These are phyloP conservation scores for Hymenoscyphus infarciens DNA, from an alignment of 2,329 filamentous ascomycete genomes.

Conservation along the genomic window DNA sequence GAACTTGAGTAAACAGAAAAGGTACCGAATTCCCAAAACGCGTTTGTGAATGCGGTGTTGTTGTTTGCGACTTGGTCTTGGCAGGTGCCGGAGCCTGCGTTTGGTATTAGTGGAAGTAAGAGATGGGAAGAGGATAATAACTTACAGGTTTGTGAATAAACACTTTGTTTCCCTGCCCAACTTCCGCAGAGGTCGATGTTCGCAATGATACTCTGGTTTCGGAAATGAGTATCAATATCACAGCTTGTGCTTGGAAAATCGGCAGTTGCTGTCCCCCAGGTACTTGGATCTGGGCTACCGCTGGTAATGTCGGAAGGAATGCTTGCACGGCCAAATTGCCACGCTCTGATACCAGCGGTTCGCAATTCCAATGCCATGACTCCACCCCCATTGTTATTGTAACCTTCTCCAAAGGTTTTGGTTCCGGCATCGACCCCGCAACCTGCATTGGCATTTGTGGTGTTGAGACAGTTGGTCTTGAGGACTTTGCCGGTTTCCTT, in stretches of 20 bases:
- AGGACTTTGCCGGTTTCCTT: conserved; percentile 14
- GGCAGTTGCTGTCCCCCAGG: conserved; percentile 45
- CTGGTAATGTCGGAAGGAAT: conserved; percentile 45
- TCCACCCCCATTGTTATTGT: conserved; percentile 49
- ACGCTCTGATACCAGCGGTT: conserved; percentile 44
- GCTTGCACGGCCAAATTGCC: conserved; percentile 45
- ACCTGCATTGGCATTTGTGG: conserved; percentile 40
- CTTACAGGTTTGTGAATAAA: conserved; percentile 29
- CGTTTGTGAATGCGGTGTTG: conserved; percentile 29
- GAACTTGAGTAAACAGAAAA: conserved; percentile 27
- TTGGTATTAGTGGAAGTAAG: conserved; percentile 2
- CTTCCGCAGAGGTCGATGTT: conserved; percentile 83
- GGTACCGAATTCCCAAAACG: conserved; percentile 33
- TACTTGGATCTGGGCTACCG: conserved; percentile 41
- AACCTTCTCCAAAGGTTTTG: conserved; percentile 47
- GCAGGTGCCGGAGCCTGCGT: conserved; percentile 23
- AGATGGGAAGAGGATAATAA: not conserved
- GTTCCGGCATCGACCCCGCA: conserved; percentile 42
- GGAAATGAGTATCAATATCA: conserved; percentile 67
- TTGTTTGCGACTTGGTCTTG: conserved; percentile 31
- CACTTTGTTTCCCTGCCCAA: conserved; percentile 66
- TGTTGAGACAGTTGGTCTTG: conserved; percentile 44
- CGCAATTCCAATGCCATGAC: conserved; percentile 49
- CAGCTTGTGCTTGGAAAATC: conserved; percentile 55
- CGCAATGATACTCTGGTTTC: conserved; percentile 71